Base-by-base conservation (phyloP, 2,329 filamentous ascomycete species). In the Aureobasidium sp. region DNA sequence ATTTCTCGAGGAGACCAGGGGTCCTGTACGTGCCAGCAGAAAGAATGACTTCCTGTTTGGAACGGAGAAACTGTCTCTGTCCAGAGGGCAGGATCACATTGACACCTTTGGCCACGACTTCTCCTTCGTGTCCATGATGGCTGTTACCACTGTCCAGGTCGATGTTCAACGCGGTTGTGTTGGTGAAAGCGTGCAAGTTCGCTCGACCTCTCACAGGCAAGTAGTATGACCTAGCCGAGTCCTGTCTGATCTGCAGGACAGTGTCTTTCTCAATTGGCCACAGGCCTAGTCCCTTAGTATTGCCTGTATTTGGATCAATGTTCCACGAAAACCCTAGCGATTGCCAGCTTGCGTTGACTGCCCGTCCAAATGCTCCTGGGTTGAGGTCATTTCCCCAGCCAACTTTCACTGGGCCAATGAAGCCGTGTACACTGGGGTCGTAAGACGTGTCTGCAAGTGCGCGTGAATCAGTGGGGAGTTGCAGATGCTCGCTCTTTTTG, bases 1-100 rank as follows among this genome's bases (percentile, higher is more conserved):
- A 86, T 1, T 86, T 73, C 65, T 87, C 84, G n/a, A 82, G 78
- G 17, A 84, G 74, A 71, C 81, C 83, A 5, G 80, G 85, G 10
- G 81, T 84, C 68, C 81, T 79, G 44, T 82, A 74, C 32, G 77
- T 80, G 0, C 86, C 86, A 0, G 83, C 84, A 5, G 81, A 80
- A 2, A 88, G 70, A 41, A 88, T 78, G 12, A 87, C 77, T 66
- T 87, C 85, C 57, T 71, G 70, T 27, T 66, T 69, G 65, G 68
- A 74, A 10, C 65, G 75, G 3, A 76, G 70, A 5, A 68, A 67
- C 55, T 74, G 69, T 4, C 71, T 68, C 8, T 71, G 77, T 6
- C 71, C 69, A 32, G 73, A 69, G 9, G 66, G 72, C 66, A 82
- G 79, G 13, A 71, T 74, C 15, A 79, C 80, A 8, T 79, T 78